Percentiles rank a stretch among this genome's conserved stretches.
Evolutionary conservation across 2,329 filamentous ascomycete genomes (phyloP).

Genomic region (Sclerotinia borealis): DNA sequence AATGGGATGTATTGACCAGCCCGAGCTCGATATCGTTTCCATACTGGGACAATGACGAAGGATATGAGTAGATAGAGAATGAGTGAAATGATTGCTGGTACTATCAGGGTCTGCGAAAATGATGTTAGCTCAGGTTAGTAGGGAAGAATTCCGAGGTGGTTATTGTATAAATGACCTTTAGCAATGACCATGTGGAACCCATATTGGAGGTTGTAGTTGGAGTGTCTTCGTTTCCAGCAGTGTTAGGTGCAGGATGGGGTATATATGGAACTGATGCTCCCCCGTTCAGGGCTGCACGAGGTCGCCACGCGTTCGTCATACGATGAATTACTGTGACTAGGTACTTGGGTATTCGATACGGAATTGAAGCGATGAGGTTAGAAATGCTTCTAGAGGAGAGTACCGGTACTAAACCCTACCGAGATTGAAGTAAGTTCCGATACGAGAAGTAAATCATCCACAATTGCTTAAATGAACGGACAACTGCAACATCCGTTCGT

Average conservation of each 20-base stretch:
- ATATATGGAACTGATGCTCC: conserved; percentile 14
- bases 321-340: not conserved
- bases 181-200: conserved; percentile 27
- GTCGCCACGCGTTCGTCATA: conserved; percentile 8
- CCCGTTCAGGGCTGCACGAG: not conserved
- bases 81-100: conserved; percentile 66
- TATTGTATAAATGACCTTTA: conserved; percentile 24
- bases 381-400: not conserved
- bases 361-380: not conserved
- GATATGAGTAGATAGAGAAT: conserved; percentile 60
- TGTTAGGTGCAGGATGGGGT: conserved; percentile 29
- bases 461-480: not conserved
- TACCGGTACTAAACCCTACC: not conserved
- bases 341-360: not conserved
- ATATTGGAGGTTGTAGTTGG: conserved; percentile 17
- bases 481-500: not conserved
- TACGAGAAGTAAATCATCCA: not conserved
- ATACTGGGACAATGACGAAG: conserved; percentile 60
- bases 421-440: not conserved
- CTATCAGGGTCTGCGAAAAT: conserved; percentile 54
- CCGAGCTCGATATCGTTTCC: conserved; percentile 62
- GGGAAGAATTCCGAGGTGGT: not conserved
- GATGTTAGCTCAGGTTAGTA: not conserved
- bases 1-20: conserved; percentile 71
- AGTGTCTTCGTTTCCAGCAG: conserved; percentile 28